These are phyloP conservation scores for Hemileccinum impolitum DNA, from an alignment of 768 basidiomycete genomes.

Conservation along the genomic window DNA sequence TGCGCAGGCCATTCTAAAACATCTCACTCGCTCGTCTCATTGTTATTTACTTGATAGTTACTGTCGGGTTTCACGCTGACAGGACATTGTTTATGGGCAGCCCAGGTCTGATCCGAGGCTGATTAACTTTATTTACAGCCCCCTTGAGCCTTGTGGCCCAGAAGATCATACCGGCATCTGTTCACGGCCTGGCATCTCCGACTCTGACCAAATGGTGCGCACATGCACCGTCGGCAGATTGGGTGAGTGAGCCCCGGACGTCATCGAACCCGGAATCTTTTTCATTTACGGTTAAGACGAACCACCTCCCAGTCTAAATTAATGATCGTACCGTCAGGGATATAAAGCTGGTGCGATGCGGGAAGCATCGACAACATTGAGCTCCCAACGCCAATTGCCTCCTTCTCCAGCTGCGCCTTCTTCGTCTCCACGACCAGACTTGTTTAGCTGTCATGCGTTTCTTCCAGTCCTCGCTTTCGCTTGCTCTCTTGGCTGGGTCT, in stretches of 20 bases:
- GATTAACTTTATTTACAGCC: slow-evolving; percentile 5
- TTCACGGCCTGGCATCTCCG: slow-evolving; percentile 9
- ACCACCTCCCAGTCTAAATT: background rate
- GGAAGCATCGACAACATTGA: background rate
- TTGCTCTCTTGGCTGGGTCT: slow-evolving; percentile 10
- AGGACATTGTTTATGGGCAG: too few species aligned
- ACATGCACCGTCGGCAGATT: background rate
- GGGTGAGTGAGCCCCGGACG: background rate
- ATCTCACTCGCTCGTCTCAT: too few species aligned
- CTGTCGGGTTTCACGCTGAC: background rate
- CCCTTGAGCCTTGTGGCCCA: background rate
- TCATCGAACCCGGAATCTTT: background rate
- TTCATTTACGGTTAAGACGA: background rate
- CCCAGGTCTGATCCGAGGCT: slow-evolving; percentile 4
- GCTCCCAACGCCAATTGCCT: background rate
- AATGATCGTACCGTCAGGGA: background rate
- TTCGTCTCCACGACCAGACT: too few species aligned
- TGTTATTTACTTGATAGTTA: too few species aligned
- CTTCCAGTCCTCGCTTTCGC: slow-evolving; percentile 12
- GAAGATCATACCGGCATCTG: background rate
- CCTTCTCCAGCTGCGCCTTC: background rate
- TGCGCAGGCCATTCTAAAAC: too few species aligned
- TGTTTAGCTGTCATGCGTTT: slow-evolving; percentile 10
- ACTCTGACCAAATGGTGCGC: background rate
- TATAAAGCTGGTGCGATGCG: slow-evolving; percentile 15